Evolutionary conservation across 352 stramenopile genomes (phyloP), one percentile per base, ranked within the genome.

Genomic region (Phytophthora ohioensis): DNA sequence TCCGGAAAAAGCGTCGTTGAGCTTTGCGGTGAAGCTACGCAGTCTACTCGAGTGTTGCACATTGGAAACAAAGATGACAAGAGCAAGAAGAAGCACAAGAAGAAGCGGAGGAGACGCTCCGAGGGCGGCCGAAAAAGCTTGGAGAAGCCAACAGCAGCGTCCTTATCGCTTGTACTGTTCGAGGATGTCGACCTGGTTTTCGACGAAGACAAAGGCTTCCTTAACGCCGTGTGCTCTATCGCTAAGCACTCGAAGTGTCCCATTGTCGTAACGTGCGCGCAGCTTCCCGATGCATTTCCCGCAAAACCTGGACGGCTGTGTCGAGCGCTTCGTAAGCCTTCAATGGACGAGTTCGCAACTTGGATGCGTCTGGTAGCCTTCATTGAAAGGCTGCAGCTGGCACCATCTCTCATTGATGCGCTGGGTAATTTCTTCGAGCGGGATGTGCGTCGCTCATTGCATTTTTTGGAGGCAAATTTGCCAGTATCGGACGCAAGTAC

Each of bases 141-240:
- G n/a, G 79, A 77, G 30, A 68, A 75, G 32, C 12, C 65, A 4
- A 65, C 68, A 42, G 70, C 76, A 7, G 81, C 85, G 11, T 82
- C 90, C 7, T 72, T 91, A 21, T 94, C 88, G 27, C 80, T 95
- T 38, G 85, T 95, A n/a, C 72, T 95, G 3, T 93, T 95, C 60
- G 88, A 95, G 75, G 88, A 95, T 57, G 86, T 92, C 3, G 85
- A 95, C 46, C 45, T 93, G 30, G 75, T 94, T 4, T 95, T 95
- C 69, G 86, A 94, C 5, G 80, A 92, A 21, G 88, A 95, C 65
- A 91, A 91, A 58, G 88, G 88, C 7, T 95, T 95, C 51, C 65
- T 93, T 12, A 78, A 73, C 27, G 82, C 86, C 3, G 49, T 95
- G 1, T 86, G 81, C 46, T 82, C 85, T n/a, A 94, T 95, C 60